Percentiles rank a stretch among this genome's conserved stretches.
Conservation (phyloP, 2,329 filamentous ascomycete genomes). For the Apiospora pterosperma region DNA sequence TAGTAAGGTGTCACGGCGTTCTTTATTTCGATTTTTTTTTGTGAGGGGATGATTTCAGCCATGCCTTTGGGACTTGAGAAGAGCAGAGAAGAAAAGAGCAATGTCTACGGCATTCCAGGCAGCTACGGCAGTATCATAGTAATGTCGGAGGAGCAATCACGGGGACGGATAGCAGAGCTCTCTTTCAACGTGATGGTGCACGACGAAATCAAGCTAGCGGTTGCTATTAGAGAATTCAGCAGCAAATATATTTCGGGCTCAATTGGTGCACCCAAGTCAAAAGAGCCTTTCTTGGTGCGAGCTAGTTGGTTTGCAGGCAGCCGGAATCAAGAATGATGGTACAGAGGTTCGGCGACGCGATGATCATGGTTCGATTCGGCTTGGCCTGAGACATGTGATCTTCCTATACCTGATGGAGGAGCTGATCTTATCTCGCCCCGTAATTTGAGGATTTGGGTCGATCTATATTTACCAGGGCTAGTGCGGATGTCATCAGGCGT, state of each 20-base stretch:
- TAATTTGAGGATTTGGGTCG: background rate
- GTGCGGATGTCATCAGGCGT: background rate
- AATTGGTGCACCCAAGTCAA: background rate
- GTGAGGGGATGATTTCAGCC: conserved; percentile 2
- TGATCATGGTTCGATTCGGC: background rate
- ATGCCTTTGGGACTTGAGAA: conserved; percentile 1
- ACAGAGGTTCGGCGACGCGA: background rate
- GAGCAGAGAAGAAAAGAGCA: background rate
- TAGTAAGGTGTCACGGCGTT: conserved; percentile 58
- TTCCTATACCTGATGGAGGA: background rate
- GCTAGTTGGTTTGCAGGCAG: background rate
- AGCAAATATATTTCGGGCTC: conserved; percentile 2
- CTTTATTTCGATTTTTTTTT: conserved; percentile 36
- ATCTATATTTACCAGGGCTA: background rate
- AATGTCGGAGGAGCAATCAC: background rate
- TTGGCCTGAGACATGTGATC: background rate
- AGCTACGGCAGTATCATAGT: conserved; percentile 1
- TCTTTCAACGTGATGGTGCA: background rate
- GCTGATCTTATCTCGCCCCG: background rate
- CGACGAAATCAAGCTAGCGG: background rate
- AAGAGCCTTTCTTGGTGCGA: background rate
- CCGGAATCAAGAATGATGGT: background rate
- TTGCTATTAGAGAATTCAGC: background rate
- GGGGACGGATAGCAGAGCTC: background rate
- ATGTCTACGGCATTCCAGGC: background rate